A percentile compares a stretch with the other conserved stretches of the same genome.
phyloP scores from a whole-genome alignment of 768 basidiomycete genomes.

The Lentinula aciculospora region DNA sequence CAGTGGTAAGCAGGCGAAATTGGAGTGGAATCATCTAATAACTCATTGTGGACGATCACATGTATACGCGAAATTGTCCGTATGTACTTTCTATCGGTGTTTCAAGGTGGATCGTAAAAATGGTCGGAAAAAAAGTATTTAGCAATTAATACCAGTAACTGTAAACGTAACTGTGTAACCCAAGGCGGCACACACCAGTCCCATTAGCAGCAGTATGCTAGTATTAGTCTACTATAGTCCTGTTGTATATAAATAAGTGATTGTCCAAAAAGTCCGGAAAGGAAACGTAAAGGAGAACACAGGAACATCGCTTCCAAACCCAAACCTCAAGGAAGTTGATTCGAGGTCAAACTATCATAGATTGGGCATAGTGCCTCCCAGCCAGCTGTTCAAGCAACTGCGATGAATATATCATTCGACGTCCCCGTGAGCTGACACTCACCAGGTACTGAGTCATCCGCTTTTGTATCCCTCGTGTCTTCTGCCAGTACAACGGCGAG shows the following conservation, averaged over 20 bases:
- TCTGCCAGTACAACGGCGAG: conserved; percentile 34
- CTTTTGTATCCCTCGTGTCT: conserved; percentile 17
- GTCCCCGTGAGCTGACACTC: not conserved
- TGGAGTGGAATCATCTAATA: no score
- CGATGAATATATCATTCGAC: not conserved
- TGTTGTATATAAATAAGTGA: not conserved
- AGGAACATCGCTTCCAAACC: not conserved
- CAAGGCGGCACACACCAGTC: no score
- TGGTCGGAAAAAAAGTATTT: no score
- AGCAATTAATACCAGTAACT: no score
- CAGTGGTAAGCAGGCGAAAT: no score
- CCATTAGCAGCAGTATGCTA: not conserved
- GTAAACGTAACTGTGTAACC: no score
- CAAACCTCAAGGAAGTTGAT: not conserved
- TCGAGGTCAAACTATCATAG: not conserved
- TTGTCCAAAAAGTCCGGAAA: not conserved
- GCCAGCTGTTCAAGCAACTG: not conserved
- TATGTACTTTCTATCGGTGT: no score
- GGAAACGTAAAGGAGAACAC: not conserved
- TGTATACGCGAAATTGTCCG: no score
- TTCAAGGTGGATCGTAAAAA: no score
- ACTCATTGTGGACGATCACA: no score
- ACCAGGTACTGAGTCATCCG: conserved; percentile 17
- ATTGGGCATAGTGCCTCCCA: not conserved
- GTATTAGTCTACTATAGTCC: not conserved